Evolutionary conservation across 768 basidiomycete genomes (phyloP), one percentile per base, ranked within the genome.

Genomic region (Punctularia strigosozonata): DNA sequence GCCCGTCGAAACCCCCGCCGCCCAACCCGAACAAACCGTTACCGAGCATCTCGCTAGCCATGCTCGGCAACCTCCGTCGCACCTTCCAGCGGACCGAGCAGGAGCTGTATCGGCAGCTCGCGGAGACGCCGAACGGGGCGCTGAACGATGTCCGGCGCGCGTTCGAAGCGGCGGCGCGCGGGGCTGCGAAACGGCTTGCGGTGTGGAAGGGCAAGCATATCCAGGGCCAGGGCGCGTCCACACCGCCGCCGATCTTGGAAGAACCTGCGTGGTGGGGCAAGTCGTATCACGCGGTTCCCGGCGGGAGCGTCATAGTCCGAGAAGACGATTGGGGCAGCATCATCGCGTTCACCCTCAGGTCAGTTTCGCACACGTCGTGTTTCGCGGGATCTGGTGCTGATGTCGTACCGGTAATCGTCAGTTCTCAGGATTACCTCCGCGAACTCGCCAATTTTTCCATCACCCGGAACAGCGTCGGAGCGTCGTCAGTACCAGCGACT

Each of bases 261-360:
- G 72, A 77, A 41, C 80, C 80, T 2, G 69, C 64, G 23, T 86
- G 81, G 81, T 83, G 78, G 79, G 55, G 50, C 13, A 58, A 56
- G 15, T 67, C 66, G 6, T 76, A 64, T 50, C 77, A 85, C 60
- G 72, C 69, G 23, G 61, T 80, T 14, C 79, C 81, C n/a, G 72
- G 73, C 3, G 69, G 75, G 6, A 77, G 72, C 49, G 64, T 82
- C 4, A 67, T 83, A 42, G 70, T 84, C 6, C 55, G 71, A 36
- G 83, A 85, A 50, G 66, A 71, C 49, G 80, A 83, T 53, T 80
- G 76, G 79, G 80, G 80, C 6, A 83, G 80, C 52, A 74, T 86
- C 35, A 84, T 84, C 46, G 76, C 82, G 5, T 83, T 79, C 55
- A 81, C 80, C 6, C 57, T 84, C 36, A 79, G 78, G 79, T 80